phyloP scores from a whole-genome alignment of 306 rosid genomes.

The Carpinus viminea region DNA sequence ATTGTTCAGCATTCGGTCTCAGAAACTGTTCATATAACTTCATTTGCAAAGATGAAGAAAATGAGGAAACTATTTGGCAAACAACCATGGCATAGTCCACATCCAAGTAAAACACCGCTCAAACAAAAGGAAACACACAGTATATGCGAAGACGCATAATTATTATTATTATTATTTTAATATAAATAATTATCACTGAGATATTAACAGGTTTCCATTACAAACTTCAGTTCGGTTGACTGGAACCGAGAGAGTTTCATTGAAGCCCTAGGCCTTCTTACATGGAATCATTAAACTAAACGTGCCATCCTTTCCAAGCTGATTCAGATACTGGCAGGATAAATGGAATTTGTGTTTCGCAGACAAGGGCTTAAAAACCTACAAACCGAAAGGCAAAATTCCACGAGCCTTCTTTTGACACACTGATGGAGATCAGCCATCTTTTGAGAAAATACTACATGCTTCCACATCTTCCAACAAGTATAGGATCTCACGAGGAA shows the following conservation, averaged over 20 bases:
- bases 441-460: neutral
- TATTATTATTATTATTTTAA: neutral
- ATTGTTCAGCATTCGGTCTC: too few species aligned
- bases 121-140: too few species aligned
- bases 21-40: too few species aligned
- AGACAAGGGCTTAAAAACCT: neutral
- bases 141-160: neutral
- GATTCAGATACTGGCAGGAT: neutral
- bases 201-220: neutral
- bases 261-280: neutral
- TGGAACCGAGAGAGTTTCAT: neutral
- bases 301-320: neutral
- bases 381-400: neutral
- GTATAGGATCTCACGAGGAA: neutral
- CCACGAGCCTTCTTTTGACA: neutral
- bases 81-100: too few species aligned
- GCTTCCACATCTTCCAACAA: conserved; percentile 4
- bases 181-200: neutral
- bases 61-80: too few species aligned
- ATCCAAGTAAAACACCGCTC: too few species aligned
- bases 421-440: conserved; percentile 4
- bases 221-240: neutral
- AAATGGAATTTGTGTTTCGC: neutral
- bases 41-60: too few species aligned
- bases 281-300: neutral